Evolutionary conservation across 2,329 filamentous ascomycete species (phyloP), one percentile per base, ranked within the genome.

Genomic region (Fusarium falciforme): DNA sequence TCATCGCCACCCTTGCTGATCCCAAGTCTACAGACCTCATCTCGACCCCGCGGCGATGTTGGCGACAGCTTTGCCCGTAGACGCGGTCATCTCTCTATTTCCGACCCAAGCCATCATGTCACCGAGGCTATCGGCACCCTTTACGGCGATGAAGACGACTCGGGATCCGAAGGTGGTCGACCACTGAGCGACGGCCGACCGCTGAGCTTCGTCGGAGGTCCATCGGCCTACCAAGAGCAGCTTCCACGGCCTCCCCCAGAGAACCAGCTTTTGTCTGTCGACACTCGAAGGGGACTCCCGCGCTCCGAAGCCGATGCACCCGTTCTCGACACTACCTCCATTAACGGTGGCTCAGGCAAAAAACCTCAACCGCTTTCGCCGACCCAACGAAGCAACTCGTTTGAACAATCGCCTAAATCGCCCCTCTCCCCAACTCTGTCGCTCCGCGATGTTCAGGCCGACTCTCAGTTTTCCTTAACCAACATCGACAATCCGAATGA

Each of bases 71-170:
- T 90, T 82, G 83, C 87, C 76, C 88, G 82, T 81, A 88, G 88
- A 82, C 89, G 89, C 79, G 89, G 89, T 75, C 89, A 90, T 82
- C 84, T 90, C 60, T 91, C 89, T 66, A 91, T 97, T 82, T 96
- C 93, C 82, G 95, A 98, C 84, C 93, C 95, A 70, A 94, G 89
- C 84, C 94, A 98, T 84, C 95, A 98, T 89, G 94, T 98, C 81
- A 98, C 95, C 66, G 95, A 98, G 83, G 93, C 94, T 68, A 97
- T 98, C 83, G 94, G 94, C 61, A 95, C 95, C 78, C 90, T 97
- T 84, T 98, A 98, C 84, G 94, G 93, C 79, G 93, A 94, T 80
- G 90, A 91, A 79, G 90, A 92, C 76, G 90, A 94, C 76, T 89
- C 84, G 3, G 88, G 90, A 74, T 89, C 83, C 17, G 85, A 86